Percentiles rank a stretch among this genome's conserved stretches.
These are phyloP conservation scores for Vitis vinifera DNA, from an alignment of 164 flowering plant species.

Conservation along the genomic window DNA sequence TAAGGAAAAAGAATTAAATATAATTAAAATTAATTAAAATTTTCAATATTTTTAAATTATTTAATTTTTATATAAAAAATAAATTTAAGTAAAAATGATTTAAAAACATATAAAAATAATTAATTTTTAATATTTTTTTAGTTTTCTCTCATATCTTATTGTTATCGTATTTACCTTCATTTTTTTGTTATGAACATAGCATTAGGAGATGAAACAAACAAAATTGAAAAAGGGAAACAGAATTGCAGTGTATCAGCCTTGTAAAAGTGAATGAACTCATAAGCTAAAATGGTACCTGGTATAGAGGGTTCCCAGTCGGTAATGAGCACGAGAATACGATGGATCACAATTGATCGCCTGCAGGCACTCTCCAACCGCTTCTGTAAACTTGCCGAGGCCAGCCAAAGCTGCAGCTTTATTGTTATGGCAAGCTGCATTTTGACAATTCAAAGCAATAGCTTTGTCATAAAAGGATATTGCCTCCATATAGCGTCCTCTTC, in stretches of 20 bases:
- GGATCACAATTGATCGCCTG: constrained; percentile 23
- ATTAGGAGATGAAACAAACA: no score
- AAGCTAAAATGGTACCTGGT: constrained; percentile 12
- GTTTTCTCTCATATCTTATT: no score
- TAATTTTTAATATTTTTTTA: no score
- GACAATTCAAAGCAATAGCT: constrained; percentile 20
- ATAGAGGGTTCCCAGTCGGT: constrained; percentile 23
- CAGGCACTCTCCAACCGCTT: constrained; percentile 24
- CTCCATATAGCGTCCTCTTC: constrained; percentile 12
- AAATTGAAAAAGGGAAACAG: no score
- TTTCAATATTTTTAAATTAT: no score
- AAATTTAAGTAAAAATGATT: no score
- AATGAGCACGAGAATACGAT: constrained; percentile 21
- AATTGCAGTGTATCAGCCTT: background rate
- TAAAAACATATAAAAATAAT: no score
- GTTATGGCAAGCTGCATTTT: constrained; percentile 22
- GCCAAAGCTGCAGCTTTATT: constrained; percentile 29
- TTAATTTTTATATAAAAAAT: no score
- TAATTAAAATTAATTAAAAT: no score
- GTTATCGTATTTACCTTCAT: no score
- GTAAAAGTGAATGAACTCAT: background rate
- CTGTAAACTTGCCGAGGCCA: constrained; percentile 17
- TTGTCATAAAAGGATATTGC: constrained; percentile 23
- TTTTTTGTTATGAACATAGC: no score
- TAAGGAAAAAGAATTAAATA: no score